Evolutionary conservation across 2,329 filamentous ascomycete species (phyloP), one percentile per base, ranked within the genome.

Genomic region (Cercospora sojina): DNA sequence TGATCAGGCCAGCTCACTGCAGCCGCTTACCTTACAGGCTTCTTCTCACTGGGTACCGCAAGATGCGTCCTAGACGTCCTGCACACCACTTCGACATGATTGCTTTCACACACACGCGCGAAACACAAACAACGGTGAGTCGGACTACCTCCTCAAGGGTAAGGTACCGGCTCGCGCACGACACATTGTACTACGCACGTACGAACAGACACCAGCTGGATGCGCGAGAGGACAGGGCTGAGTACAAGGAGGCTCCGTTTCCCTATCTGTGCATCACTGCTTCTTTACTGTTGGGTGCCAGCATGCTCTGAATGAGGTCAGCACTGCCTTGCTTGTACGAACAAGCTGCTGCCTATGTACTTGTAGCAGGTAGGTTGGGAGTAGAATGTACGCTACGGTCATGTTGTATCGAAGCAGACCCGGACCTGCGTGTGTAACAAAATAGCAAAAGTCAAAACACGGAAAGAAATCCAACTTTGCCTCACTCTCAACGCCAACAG

Each of bases 91-190:
- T 69, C 64, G 53, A 63, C 16, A 32, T 38, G 23, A 47, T 38
- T 23, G 31, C 55, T 13, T 16, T 43, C 35, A 59, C 20, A 31
- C 58, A 41, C 41, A 60, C 27, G 49, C 41, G 57, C 27, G 49
- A 16, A 59, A 64, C 38, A 61, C 32, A 58, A 35, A 62, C 62
- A 69, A 76, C 73, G 75, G 75, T 77, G 75, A 77, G 75, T 76
- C 75, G 75, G 75, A 77, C 73, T 77, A 77, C 75, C 75, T 77
- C 75, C 74, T 74, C 66, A 73, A 74, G 72, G 75, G 74, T 76
- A 77, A 75, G 73, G 65, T 68, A 71, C 74, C 73, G 74, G 74
- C 75, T 76, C 72, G 70, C 69, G 67, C 49, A 67, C 51, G 49
- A 67, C 59, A 61, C 53, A 64, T 63, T 64, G 35, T 64, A 64